These are phyloP conservation scores for Diutina sp. DNA, from an alignment of 1,139 yeast genomes.

Conservation along the genomic window DNA sequence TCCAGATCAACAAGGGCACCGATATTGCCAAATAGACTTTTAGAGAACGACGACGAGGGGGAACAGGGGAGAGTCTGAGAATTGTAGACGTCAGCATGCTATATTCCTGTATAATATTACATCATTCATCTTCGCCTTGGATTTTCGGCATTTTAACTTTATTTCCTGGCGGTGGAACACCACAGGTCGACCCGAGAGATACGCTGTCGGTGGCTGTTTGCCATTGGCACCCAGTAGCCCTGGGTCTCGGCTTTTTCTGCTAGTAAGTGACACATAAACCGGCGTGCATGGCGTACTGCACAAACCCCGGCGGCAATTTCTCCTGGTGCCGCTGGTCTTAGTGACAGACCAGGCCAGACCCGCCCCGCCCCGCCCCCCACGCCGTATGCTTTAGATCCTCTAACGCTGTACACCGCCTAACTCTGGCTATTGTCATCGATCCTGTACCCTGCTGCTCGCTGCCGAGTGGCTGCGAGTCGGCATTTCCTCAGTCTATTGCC, in stretches of 20 bases:
- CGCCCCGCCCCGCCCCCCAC: not conserved
- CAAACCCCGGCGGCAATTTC: not conserved
- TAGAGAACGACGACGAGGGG: not conserved
- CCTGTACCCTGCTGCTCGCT: too few species aligned
- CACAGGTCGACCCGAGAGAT: too few species aligned
- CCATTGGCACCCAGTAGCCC: too few species aligned
- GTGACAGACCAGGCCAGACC: not conserved
- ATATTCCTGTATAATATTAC: not conserved
- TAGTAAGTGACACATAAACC: not conserved
- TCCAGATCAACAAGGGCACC: conserved; percentile 66
- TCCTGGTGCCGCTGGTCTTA: not conserved
- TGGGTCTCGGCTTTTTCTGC: too few species aligned
- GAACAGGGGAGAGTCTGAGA: not conserved
- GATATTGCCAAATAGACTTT: conserved; percentile 18
- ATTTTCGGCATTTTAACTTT: too few species aligned
- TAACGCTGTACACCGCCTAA: not conserved
- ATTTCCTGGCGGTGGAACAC: too few species aligned
- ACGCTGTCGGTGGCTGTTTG: too few species aligned
- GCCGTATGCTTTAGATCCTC: not conserved
- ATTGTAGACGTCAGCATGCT: not conserved
- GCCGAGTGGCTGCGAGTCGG: too few species aligned
- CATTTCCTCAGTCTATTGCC: too few species aligned
- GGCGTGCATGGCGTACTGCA: not conserved
- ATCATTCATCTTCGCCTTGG: not conserved
- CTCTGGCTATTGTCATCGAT: not conserved